Percentiles rank a stretch among this genome's conserved stretches.
These are phyloP conservation scores for Platanthera guangdongensis DNA, from an alignment of 106 monocot genomes.

Conservation along the genomic window DNA sequence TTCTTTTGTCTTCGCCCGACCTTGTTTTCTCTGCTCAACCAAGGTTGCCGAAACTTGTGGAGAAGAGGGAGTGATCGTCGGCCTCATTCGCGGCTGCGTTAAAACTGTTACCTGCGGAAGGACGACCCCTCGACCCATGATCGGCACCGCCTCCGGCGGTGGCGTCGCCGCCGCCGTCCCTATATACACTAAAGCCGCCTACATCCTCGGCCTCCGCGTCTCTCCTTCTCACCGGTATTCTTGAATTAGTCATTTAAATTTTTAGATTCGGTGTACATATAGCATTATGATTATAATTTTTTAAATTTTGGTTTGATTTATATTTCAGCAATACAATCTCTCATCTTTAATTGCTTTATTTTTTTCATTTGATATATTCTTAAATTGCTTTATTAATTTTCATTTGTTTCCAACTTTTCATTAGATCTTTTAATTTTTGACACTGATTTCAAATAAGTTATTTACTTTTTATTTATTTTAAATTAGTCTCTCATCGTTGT, in stretches of 20 bases:
- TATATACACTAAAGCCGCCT: conserved; percentile 20
- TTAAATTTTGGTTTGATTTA: not conserved
- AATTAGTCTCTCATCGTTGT: no score
- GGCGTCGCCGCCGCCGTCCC: not conserved
- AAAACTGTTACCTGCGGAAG: conserved; percentile 24
- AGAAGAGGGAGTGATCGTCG: conserved; percentile 14
- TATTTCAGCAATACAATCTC: no score
- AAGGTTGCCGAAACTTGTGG: conserved; percentile 13
- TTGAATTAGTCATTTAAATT: not conserved
- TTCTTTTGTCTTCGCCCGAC: not conserved
- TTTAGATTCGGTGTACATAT: not conserved
- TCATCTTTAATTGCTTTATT: no score
- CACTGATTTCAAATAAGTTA: no score
- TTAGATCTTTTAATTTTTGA: no score
- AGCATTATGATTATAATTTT: not conserved
- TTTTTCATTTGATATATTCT: no score
- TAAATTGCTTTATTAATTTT: no score
- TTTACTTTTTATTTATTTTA: no score
- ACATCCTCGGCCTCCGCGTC: conserved; percentile 31
- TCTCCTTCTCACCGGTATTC: conserved; percentile 19
- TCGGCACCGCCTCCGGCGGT: not conserved
- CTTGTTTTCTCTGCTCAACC: not conserved
- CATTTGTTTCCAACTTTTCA: no score
- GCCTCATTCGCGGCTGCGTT: conserved; percentile 20
- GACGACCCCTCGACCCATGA: not conserved